Evolutionary conservation across 1,139 yeast genomes (phyloP).

Genomic region (Lodderomyces jiufengensis): DNA sequence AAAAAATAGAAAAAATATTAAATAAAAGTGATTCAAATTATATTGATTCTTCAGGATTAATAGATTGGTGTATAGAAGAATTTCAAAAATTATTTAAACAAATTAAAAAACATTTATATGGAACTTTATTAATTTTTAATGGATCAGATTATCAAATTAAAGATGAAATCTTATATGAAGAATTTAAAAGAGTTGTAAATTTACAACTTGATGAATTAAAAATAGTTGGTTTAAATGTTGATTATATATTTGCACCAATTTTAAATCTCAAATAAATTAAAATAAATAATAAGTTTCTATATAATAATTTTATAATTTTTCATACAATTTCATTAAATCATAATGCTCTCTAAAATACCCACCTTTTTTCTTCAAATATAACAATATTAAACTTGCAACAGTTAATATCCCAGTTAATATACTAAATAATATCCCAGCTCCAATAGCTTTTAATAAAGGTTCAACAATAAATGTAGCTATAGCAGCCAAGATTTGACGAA

Average conservation of each 20-base stretch:
- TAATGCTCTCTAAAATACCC: conserved; percentile 61
- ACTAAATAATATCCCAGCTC: conserved; percentile 67
- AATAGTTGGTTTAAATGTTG: conserved; percentile 70
- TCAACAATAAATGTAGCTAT: conserved; percentile 72
- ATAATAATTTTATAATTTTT: conserved; percentile 25
- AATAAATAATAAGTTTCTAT: background rate
- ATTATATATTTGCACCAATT: conserved; percentile 49
- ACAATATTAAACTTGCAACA: conserved; percentile 40
- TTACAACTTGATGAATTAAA: conserved; percentile 63
- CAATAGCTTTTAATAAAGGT: conserved; percentile 60
- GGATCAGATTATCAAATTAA: conserved; percentile 27
- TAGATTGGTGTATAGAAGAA: conserved; percentile 68
- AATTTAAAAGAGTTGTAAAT: conserved; percentile 50
- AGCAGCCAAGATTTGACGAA: conserved; percentile 73
- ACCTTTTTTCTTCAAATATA: conserved; percentile 56
- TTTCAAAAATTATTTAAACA: conserved; percentile 57
- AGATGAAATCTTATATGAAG: conserved; percentile 29
- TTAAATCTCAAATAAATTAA: conserved; percentile 6
- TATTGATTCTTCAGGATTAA: conserved; percentile 42
- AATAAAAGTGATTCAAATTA: conserved; percentile 17
- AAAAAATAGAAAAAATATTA: conserved; percentile 33
- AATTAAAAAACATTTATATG: conserved; percentile 66
- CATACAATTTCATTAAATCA: conserved; percentile 58
- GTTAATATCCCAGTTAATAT: conserved; percentile 59
- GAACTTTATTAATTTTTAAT: conserved; percentile 43